Evolutionary conservation across 2,329 filamentous ascomycete genomes (phyloP).

Genomic region (Aureobasidium uvarum): DNA sequence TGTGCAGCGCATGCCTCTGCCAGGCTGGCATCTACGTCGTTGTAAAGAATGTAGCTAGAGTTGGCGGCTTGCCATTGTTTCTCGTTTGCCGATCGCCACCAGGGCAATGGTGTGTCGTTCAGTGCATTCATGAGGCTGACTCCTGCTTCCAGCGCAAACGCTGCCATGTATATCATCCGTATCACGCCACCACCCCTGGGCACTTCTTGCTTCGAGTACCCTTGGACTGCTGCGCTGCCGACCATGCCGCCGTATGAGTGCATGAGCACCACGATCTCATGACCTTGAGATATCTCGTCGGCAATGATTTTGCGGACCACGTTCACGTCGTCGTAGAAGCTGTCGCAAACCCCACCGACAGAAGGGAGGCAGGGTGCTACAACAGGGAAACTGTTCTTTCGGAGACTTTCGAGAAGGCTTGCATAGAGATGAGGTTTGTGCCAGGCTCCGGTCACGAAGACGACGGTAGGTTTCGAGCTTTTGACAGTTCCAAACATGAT

Average conservation of each 20-base stretch:
- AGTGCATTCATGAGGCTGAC: constrained; percentile 30
- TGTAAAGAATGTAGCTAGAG: constrained; percentile 38
- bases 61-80: constrained; percentile 25
- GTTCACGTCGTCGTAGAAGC: constrained; percentile 32
- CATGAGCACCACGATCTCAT: constrained; percentile 35
- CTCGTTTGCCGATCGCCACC: constrained; percentile 11
- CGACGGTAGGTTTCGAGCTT: constrained; percentile 32
- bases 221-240: constrained; percentile 34
- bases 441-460: constrained; percentile 36
- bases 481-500: constrained; percentile 4
- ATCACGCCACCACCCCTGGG: constrained; percentile 32
- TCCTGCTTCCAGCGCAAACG: constrained; percentile 33
- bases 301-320: constrained; percentile 30
- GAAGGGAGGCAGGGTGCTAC: constrained; percentile 30
- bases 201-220: constrained; percentile 29
- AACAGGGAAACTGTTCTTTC: constrained; percentile 32
- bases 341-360: constrained; percentile 27
- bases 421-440: constrained; percentile 32
- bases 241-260: constrained; percentile 37
- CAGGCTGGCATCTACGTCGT: constrained; percentile 36
- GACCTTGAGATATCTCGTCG: constrained; percentile 29
- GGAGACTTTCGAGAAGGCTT: constrained; percentile 30
- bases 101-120: constrained; percentile 25
- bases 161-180: constrained; percentile 33
- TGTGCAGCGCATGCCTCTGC: constrained; percentile 30